Evolutionary conservation across 169 alveolate species (phyloP).

Genomic region (Cryptosporidium baileyi): DNA sequence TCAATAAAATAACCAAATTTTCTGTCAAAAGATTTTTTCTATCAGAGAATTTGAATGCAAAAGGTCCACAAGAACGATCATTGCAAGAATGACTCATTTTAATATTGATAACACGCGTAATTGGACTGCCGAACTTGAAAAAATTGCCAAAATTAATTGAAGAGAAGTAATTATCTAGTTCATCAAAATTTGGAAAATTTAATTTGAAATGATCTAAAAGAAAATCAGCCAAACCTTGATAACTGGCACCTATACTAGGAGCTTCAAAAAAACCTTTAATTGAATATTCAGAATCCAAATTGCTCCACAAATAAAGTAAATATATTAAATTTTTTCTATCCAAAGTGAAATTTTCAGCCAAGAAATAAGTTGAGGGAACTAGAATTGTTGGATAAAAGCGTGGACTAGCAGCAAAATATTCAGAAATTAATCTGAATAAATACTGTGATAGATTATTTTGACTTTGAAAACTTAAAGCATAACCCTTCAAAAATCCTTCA

Average conservation of each 20-base stretch:
- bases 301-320: slow-evolving; percentile 29
- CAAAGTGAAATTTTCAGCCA: slow-evolving; percentile 1
- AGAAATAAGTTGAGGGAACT: slow-evolving; percentile 19
- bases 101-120: background rate
- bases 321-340: background rate
- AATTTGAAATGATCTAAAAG: slow-evolving; percentile 12
- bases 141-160: background rate
- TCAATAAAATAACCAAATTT: too few relatives aligned
- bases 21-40: background rate
- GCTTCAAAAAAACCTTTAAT: slow-evolving; percentile 42
- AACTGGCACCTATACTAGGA: slow-evolving; percentile 57
- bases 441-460: slow-evolving; percentile 14
- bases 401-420: slow-evolving; percentile 57
- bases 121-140: slow-evolving; percentile 47
- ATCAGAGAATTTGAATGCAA: background rate
- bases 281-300: background rate
- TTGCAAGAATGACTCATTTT: background rate
- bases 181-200: background rate
- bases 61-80: background rate
- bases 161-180: background rate
- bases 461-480: background rate
- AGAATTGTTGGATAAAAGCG: slow-evolving; percentile 36
- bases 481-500: background rate
- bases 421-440: slow-evolving; percentile 44
- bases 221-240: slow-evolving; percentile 22